Conservation (phyloP, 106 monocot species). For the Allium fistulosum region DNA sequence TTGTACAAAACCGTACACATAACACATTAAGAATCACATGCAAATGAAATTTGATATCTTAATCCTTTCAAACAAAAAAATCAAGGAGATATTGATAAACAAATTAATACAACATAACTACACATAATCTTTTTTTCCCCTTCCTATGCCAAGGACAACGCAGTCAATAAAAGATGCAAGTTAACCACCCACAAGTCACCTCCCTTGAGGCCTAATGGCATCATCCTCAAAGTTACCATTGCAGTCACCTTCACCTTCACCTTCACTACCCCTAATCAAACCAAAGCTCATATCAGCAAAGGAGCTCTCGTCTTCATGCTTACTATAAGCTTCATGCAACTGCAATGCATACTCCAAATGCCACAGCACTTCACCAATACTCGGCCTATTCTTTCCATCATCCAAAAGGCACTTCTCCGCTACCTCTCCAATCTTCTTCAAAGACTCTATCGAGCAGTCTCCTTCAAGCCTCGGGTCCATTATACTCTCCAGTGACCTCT, state of each 20-base stretch:
- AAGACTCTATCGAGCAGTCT: constrained; percentile 54
- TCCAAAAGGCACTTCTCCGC: constrained; percentile 83
- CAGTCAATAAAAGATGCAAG: too few species aligned
- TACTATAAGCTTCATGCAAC: constrained; percentile 48
- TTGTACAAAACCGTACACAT: too few species aligned
- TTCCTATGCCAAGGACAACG: too few species aligned
- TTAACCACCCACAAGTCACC: constrained; percentile 3
- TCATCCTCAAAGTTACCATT: not conserved
- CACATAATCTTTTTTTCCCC: too few species aligned
- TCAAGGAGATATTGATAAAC: too few species aligned
- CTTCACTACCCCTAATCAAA: constrained; percentile 30
- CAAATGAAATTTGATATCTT: too few species aligned
- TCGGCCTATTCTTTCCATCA: constrained; percentile 67
- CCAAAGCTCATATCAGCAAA: constrained; percentile 12
- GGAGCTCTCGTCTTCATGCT: constrained; percentile 19
- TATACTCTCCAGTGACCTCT: constrained; percentile 50
- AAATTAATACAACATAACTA: too few species aligned
- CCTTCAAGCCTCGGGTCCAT: constrained; percentile 49
- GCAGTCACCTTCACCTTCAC: constrained; percentile 24
- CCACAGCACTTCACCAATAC: constrained; percentile 87
- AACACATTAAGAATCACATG: too few species aligned
- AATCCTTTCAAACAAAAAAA: too few species aligned
- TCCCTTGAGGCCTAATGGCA: constrained; percentile 11
- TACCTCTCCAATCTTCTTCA: constrained; percentile 77
- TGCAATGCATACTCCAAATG: constrained; percentile 71